Percentiles rank a stretch among this genome's conserved stretches.
These are phyloP conservation scores for Bruguiera sexangula DNA, from an alignment of 345 rosid genomes.

Conservation along the genomic window DNA sequence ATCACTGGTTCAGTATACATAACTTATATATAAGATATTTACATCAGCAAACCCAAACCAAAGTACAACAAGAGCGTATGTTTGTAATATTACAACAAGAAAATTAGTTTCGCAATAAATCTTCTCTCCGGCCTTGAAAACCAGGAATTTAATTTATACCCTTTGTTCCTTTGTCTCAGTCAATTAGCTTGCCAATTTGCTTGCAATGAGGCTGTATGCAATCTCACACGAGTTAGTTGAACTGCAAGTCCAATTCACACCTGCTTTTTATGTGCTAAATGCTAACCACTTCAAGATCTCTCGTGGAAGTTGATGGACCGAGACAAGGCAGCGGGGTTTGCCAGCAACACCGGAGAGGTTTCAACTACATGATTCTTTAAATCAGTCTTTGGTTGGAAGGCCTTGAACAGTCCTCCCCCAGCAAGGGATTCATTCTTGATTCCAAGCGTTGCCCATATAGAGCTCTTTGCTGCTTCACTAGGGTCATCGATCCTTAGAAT, in stretches of 20 bases:
- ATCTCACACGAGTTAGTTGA: neutral
- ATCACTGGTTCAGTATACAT: constrained; percentile 20
- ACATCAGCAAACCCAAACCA: constrained; percentile 26
- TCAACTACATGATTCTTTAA: constrained; percentile 40
- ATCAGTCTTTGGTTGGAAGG: constrained; percentile 47
- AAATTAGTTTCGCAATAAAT: constrained; percentile 15
- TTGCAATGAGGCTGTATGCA: neutral
- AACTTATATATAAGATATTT: constrained; percentile 27
- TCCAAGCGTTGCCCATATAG: constrained; percentile 29
- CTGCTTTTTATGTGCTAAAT: constrained; percentile 4
- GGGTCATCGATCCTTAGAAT: constrained; percentile 26
- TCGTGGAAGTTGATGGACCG: constrained; percentile 75
- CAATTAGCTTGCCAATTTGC: constrained; percentile 11
- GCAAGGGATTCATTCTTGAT: constrained; percentile 44
- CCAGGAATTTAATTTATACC: neutral
- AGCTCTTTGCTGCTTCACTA: constrained; percentile 28
- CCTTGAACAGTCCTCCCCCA: constrained; percentile 53
- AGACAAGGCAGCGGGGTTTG: constrained; percentile 89
- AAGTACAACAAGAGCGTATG: constrained; percentile 16
- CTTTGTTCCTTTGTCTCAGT: neutral
- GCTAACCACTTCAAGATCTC: constrained; percentile 28
- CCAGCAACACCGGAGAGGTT: constrained; percentile 38
- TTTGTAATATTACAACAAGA: constrained; percentile 21
- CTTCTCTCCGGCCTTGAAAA: neutral
- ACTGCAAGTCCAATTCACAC: neutral